phyloP scores from a whole-genome alignment of 1,284 basidiomycete species.

The Phaffia rhodozyma region DNA sequence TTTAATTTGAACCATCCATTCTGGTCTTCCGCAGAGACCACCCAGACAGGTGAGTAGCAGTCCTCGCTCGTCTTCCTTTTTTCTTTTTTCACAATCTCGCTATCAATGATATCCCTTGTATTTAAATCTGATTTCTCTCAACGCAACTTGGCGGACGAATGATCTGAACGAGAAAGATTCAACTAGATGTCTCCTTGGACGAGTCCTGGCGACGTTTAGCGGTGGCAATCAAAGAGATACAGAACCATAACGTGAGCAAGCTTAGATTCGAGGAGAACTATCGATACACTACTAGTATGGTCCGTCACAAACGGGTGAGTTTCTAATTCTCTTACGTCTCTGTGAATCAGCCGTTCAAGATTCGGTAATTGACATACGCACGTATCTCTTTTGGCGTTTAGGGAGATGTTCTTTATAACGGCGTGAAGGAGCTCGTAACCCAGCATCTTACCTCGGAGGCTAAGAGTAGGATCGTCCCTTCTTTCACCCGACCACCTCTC shows the following conservation, averaged over 20 bases:
- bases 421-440: slow-evolving; percentile 63
- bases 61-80: too few species aligned
- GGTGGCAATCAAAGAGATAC: slow-evolving; percentile 84
- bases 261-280: slow-evolving; percentile 97
- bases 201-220: slow-evolving; percentile 54
- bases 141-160: too few species aligned
- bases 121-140: too few species aligned
- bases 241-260: slow-evolving; percentile 82
- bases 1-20: too few species aligned
- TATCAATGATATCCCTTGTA: too few species aligned
- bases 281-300: slow-evolving; percentile 87
- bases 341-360: not conserved
- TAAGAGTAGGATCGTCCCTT: slow-evolving; percentile 61
- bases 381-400: slow-evolving; percentile 20
- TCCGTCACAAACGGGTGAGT: slow-evolving; percentile 56
- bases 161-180: too few species aligned
- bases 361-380: not conserved
- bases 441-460: slow-evolving; percentile 77
- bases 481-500: slow-evolving; percentile 49
- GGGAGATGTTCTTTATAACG: slow-evolving; percentile 79
- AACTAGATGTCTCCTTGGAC: not conserved
- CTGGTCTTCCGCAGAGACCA: too few species aligned
- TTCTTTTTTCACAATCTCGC: too few species aligned
- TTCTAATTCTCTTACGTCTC: slow-evolving; percentile 11
- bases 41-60: too few species aligned